Percentiles rank a stretch among this genome's conserved stretches.
These are phyloP conservation scores for Dactylellina parvicollis DNA, from an alignment of 2,329 filamentous ascomycete genomes.

Conservation along the genomic window DNA sequence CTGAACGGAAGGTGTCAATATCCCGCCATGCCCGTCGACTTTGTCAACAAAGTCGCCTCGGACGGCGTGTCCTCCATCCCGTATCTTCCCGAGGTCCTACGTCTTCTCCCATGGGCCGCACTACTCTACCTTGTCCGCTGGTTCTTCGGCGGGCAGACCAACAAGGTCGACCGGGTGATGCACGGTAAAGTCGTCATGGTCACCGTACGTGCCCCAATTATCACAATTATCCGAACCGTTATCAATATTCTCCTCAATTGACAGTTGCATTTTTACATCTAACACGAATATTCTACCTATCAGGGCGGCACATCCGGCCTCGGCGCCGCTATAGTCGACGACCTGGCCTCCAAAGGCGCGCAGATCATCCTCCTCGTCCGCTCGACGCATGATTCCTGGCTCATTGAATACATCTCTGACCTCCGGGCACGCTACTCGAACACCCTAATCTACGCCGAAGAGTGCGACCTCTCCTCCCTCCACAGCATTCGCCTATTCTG, in stretches of 20 bases:
- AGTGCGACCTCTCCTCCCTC: constrained; percentile 88
- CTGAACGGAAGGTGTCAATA: background rate
- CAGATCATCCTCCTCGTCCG: constrained; percentile 91
- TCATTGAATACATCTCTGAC: constrained; percentile 92
- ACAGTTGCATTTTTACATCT: constrained; percentile 1
- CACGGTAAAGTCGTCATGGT: constrained; percentile 94
- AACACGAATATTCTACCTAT: background rate
- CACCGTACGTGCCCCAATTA: constrained; percentile 68
- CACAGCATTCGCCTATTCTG: constrained; percentile 92
- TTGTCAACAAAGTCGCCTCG: constrained; percentile 67
- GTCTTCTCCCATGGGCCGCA: constrained; percentile 66
- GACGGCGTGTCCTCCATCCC: constrained; percentile 69
- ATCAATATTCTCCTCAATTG: background rate
- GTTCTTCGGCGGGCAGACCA: constrained; percentile 79
- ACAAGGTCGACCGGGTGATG: constrained; percentile 81
- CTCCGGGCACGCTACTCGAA: constrained; percentile 80
- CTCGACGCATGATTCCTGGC: constrained; percentile 83
- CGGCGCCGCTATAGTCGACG: constrained; percentile 77
- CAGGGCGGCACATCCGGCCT: constrained; percentile 91
- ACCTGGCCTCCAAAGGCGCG: constrained; percentile 82
- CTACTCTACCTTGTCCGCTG: constrained; percentile 72
- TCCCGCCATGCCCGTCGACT: constrained; percentile 69
- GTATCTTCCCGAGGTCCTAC: constrained; percentile 66
- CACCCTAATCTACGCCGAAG: constrained; percentile 91
- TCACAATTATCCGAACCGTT: background rate